Evolutionary conservation across 768 basidiomycete genomes (phyloP), one percentile per base, ranked within the genome.

Genomic region (Mycena venus): DNA sequence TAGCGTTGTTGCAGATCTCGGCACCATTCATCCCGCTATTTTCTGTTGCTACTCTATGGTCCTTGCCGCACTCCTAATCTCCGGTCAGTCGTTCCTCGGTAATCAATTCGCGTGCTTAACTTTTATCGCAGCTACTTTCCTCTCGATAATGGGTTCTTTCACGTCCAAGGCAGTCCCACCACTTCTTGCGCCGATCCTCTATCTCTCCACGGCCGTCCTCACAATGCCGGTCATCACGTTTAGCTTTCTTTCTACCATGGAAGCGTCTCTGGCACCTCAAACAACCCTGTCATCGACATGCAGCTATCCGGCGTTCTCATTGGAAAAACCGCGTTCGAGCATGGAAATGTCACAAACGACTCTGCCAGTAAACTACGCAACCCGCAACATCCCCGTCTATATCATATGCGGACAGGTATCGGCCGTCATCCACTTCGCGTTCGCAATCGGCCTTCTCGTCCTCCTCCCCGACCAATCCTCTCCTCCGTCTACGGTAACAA

Each of bases 401-500:
- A 65, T 77, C 25, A 60, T 76, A 29, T 77, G 62, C 59, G 74
- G 72, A n/a, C 78, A 79, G 72, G 63, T 76, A 47, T 71, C 68
- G 31, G 77, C 77, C 44, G 58, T 75, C 31, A 15, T 76, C 32
- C 72, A 75, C 56, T 79, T 75, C 64, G 77, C 72, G 14, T 70
- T 79, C 40, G 55, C 56, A 15, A 72, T 79, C 4, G 65, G 68
- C 34, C 65, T 66, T 31, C 61, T 63, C 42, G 42, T 75, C 15
- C 70, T 68, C 61, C 60, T 73, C 27, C 74, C 72, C 56, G 69
- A 71, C 68, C 68, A 70, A 68, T 53, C 72, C 58, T 58, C 59
- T 23, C 44, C 55, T 9, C 49, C 53, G n/a, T 34, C 68, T 17
- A 70, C 66, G 31, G 65, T 70, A 49, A 58, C 75, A n/a, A 56